Evolutionary conservation across 202 grass and related monocot genomes (phyloP).

Genomic region (Cymbopogon flexuosus): DNA sequence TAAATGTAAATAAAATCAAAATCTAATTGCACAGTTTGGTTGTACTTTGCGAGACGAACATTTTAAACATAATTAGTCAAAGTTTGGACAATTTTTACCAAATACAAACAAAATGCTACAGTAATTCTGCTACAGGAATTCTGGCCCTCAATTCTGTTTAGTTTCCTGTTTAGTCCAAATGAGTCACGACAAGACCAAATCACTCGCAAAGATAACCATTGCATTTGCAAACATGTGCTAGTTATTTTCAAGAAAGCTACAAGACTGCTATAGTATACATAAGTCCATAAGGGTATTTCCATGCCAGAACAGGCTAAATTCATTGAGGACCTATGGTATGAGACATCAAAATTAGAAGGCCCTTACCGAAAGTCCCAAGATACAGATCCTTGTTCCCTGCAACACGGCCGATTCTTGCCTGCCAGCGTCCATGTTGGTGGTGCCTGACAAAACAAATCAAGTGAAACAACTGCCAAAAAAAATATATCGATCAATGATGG

Average conservation of each 20-base stretch:
- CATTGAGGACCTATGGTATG: neutral
- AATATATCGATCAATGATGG: neutral
- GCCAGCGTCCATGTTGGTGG: conserved; percentile 91
- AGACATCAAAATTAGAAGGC: neutral
- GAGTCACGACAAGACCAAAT: neutral
- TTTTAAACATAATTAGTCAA: too few relatives aligned
- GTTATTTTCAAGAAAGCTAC: neutral
- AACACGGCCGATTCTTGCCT: conserved; percentile 91
- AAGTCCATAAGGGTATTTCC: neutral
- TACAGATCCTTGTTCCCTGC: conserved; percentile 98
- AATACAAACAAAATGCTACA: too few relatives aligned
- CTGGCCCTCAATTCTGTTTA: too few relatives aligned
- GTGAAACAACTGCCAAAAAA: neutral
- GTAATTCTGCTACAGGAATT: too few relatives aligned
- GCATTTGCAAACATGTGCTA: neutral
- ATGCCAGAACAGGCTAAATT: neutral
- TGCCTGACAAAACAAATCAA: conserved; percentile 54
- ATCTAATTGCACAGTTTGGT: too few relatives aligned
- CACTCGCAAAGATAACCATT: neutral
- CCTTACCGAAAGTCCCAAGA: conserved; percentile 82
- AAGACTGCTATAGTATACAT: neutral
- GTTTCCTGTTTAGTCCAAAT: conserved; percentile 6
- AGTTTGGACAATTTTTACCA: too few relatives aligned
- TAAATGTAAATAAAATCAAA: too few relatives aligned
- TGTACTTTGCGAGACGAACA: too few relatives aligned